Evolutionary conservation across 2,329 filamentous ascomycete species (phyloP), one percentile per base, ranked within the genome.

Genomic region (Elsinoe arachidis): DNA sequence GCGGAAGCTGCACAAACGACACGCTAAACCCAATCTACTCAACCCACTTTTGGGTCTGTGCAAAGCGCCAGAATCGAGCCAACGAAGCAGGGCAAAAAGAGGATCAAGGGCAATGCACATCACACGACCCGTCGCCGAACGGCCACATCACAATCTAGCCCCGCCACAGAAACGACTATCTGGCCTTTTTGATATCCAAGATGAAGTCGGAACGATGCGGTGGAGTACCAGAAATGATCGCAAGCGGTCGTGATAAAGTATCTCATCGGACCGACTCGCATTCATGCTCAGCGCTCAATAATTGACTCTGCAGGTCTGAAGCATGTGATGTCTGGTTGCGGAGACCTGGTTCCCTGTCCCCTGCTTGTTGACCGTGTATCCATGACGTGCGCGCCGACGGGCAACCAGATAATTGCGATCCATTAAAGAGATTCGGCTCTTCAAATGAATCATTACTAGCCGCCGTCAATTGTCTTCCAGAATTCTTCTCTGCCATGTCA

Each of bases 311-410:
- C 49, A 37, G 1, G 15, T 53, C 15, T 19, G 30, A 15, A 53
- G 49, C 49, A 53, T 53, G 49, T 53, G 49, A 53, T 53, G 12
- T 23, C 17, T 53, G 49, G 38, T 35, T 14, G 49, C 49, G 33
- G 33, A 53, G 49, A 26, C 17, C 37, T n/a, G 17, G 37, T 26
- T 53, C 26, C 33, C 41, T 19, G 14, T 26, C 30, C 12, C 44
- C 17, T 21, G 33, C 17, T 21, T 11, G 17, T 19, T 53, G 7
- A 19, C 49, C 10, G 12, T 37, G 49, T 38, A 51, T 53, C 35
- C 17, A 53, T 53, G 49, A 53, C 49, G 49, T 39, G 34, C 21
- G 33, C 49, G 19, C 26, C 33, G 34, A 39, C 33, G 19, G 34
- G 33, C 49, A 53, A 53, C 5, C 49, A 26, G 35, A 34, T 21